Percentiles rank a stretch among this genome's conserved stretches.
phyloP scores from a whole-genome alignment of 768 basidiomycete species.

The Phanerodontia chrysosporium region DNA sequence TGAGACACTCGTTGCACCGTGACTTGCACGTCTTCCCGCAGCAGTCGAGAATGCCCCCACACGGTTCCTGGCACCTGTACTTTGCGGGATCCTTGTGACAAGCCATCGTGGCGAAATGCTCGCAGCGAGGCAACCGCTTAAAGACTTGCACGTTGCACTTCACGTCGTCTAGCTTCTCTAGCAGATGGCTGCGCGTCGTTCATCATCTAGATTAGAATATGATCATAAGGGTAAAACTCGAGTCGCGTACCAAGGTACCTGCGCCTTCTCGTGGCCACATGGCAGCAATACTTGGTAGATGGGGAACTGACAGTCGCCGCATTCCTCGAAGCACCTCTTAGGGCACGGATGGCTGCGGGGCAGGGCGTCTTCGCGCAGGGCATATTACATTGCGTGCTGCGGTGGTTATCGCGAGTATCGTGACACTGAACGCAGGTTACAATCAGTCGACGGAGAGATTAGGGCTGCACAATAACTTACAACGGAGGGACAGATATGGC shows the following conservation, averaged over 20 bases:
- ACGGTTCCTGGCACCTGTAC: conserved; percentile 37
- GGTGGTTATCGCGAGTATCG: conserved; percentile 60
- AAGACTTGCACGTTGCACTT: conserved; percentile 39
- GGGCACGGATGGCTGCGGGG: conserved; percentile 54
- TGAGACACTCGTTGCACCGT: conserved; percentile 47
- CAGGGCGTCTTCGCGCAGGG: conserved; percentile 49
- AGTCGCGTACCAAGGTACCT: conserved; percentile 45
- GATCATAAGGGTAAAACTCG: background rate
- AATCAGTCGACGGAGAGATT: background rate
- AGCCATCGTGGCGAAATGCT: conserved; percentile 43
- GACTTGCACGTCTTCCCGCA: conserved; percentile 49
- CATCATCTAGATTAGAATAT: background rate
- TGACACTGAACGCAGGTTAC: conserved; percentile 18
- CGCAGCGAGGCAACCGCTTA: conserved; percentile 47
- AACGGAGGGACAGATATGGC: conserved; percentile 61
- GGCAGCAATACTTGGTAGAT: conserved; percentile 45
- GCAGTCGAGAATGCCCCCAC: conserved; percentile 44
- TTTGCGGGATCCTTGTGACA: conserved; percentile 43
- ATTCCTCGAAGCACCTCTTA: conserved; percentile 45
- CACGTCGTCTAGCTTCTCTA: conserved; percentile 42
- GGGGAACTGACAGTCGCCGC: conserved; percentile 50
- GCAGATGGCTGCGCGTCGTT: conserved; percentile 32
- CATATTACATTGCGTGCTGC: conserved; percentile 48
- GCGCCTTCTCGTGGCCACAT: conserved; percentile 47
- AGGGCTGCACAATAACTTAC: conserved; percentile 26